Evolutionary conservation across 805 yeast genomes (phyloP).

Genomic region (Lipomyces yamadae): DNA sequence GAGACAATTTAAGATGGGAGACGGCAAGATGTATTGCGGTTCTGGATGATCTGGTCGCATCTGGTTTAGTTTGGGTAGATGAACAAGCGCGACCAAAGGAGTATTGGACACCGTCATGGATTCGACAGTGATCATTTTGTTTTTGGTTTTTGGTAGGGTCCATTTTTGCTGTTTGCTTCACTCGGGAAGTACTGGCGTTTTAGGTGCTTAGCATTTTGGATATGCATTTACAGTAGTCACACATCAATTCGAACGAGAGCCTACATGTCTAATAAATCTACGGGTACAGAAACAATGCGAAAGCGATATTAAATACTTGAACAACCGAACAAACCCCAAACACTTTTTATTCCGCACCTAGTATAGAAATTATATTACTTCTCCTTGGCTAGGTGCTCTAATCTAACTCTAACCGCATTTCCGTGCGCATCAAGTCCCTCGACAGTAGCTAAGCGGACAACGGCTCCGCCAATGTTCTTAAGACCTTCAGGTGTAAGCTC

Average conservation of each 20-base stretch:
- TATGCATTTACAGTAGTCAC: neutral
- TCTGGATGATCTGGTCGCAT: slow-evolving; percentile 76
- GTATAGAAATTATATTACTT: neutral
- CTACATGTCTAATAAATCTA: too few relatives aligned
- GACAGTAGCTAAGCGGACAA: slow-evolving; percentile 91
- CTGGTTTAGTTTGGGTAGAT: slow-evolving; percentile 89
- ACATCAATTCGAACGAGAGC: too few relatives aligned
- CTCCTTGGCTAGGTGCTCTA: slow-evolving; percentile 69
- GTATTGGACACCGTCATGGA: slow-evolving; percentile 49
- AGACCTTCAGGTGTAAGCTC: slow-evolving; percentile 86
- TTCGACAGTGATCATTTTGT: slow-evolving; percentile 16
- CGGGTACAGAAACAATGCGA: too few relatives aligned
- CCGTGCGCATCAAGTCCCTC: slow-evolving; percentile 98
- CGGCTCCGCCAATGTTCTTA: slow-evolving; percentile 89
- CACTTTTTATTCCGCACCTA: too few relatives aligned
- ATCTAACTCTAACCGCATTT: slow-evolving; percentile 92
- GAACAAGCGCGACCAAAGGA: slow-evolving; percentile 44
- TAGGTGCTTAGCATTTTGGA: neutral
- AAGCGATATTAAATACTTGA: too few relatives aligned
- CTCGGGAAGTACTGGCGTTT: neutral
- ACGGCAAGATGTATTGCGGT: slow-evolving; percentile 55
- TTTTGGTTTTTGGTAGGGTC: neutral
- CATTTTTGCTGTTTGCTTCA: neutral
- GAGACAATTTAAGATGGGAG: slow-evolving; percentile 81
- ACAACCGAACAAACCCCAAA: neutral